Percentiles rank a stretch among this genome's conserved stretches.
Conservation (phyloP, 225 moss, liverwort and hornwort genomes). For the Pseudisothecium myosuroides region DNA sequence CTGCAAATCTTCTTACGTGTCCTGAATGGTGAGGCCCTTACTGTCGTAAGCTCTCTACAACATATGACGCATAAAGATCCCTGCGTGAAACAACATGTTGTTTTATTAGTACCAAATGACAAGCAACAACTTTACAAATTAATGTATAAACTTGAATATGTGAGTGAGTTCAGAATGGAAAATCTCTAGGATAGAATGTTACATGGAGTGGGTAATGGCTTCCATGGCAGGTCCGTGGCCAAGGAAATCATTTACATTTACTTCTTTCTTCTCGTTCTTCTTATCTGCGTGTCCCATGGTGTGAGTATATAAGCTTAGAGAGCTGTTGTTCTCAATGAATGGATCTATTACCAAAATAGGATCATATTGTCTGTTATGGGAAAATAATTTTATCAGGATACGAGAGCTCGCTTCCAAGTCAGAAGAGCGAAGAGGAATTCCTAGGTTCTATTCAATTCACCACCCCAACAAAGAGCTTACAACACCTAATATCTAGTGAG, state of each 20-base stretch:
- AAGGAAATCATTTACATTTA: conserved; percentile 60
- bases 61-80: conserved; percentile 82
- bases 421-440: neutral
- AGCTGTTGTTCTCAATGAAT: neutral
- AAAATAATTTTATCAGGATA: neutral
- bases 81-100: conserved; percentile 14
- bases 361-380: neutral
- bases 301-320: neutral
- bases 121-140: neutral
- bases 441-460: neutral
- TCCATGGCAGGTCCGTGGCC: conserved; percentile 61
- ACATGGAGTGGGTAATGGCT: conserved; percentile 80
- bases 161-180: neutral
- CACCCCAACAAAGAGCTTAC: neutral
- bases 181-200: neutral
- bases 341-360: neutral
- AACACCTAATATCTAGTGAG: neutral
- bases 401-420: neutral
- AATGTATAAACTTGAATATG: neutral
- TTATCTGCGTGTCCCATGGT: conserved; percentile 36
- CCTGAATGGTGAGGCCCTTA: conserved; percentile 24
- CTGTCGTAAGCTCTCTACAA: conserved; percentile 82
- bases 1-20: conserved; percentile 12
- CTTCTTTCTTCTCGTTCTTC: conserved; percentile 82
- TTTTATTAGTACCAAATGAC: neutral